Base-by-base conservation (phyloP, 1,139 yeast species). In the Pichia sp. region DNA sequence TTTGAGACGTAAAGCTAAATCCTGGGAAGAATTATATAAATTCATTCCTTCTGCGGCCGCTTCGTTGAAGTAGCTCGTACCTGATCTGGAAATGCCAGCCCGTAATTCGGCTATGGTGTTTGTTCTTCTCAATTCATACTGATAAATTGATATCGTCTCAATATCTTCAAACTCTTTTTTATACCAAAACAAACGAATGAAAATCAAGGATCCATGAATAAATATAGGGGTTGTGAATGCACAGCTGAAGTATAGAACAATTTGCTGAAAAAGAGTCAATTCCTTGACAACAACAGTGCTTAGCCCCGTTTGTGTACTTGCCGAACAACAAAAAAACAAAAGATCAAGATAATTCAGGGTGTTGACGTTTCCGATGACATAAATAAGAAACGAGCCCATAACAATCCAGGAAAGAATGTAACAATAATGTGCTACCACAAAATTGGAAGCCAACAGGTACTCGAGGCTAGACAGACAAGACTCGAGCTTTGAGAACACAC, bases 91-190 rank as follows among this genome's bases (percentile, higher is more conserved):
- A 34, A 63, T 49, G 54, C 64, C 67, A 0, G 83, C 73, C 56
- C 85, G 73, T 43, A 67, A 59, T 1, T 86, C 83, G 40, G 88
- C 83, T 56, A 87, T 67, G 0, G 96, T 89, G 40, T 88, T 88
- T 0, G 88, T 80, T 56, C 95, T 76, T 64, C 97, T 79, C 88
- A 89, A 84, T 67, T 82, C 80, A 67, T 83, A 86, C 66, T 90
- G 86, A 60, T 81, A 67, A 66, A 87, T 87, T 26, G 96, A 88
- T 53, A 79, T 78, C 56, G 78, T 82, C 61, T 85, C 85, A 65
- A 95, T 92, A 61, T 85, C 82, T 67, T 89, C 92, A 69, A 95
- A 90, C 63, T 86, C 81, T 59, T 90, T 79, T 67, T 92, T 96
- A 70, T 89, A 93, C 87, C 96, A 88, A 67, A 87, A 89, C 49